Base-by-base conservation (phyloP, 257 asterid genomes). In the Catharanthus roseus region DNA sequence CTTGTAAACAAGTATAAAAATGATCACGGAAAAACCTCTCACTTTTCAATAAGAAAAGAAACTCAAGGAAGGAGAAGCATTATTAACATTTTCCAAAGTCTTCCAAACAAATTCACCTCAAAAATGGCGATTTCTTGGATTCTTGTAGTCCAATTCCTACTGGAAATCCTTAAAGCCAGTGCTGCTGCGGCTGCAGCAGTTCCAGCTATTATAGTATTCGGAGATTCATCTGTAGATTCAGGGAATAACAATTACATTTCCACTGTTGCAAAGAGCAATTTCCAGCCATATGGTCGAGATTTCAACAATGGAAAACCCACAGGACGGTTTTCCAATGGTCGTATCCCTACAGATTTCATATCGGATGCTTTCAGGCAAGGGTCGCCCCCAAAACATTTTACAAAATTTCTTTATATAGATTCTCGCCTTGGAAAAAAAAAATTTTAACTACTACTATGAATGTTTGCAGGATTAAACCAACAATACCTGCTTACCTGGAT, bases 221-320 rank as follows among this genome's bases (percentile, higher is more conserved):
- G 97, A 0, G 98, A 93, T 83, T 93, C 98, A 1, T 81, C 97
- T 0, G 98, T 93, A 0, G 98, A 93, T 72, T 82, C 98, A 1
- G 98, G 98, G 0, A 93, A 93, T 80, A 93, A 93, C 69, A 93
- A 93, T 73, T 80, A 80, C 67, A 77, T 90, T 57, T 74, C 85
- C 26, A 90, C 97, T 4, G 73, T 85, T 8, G 92, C 85, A 9
- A 84, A 86, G 68, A 93, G 98, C 83, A 82, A 93, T 72, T 93
- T 93, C 77, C 51, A 56, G 77, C 98, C 97, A 0, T 93, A 90
- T 47, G 97, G 96, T 0, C 91, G 97, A 0, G 98, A 93, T 61
- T 89, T 87, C 11, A 31, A 68, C 18, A 90, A 88, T 0, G 93
- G 96, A 16, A 69, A 31, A 72, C 82, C 97, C 42, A 93, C 97